A percentile compares a stretch with the other conserved stretches of the same genome.
Evolutionary conservation across 768 basidiomycete species (phyloP).

Genomic region (Mycena galericulata): DNA sequence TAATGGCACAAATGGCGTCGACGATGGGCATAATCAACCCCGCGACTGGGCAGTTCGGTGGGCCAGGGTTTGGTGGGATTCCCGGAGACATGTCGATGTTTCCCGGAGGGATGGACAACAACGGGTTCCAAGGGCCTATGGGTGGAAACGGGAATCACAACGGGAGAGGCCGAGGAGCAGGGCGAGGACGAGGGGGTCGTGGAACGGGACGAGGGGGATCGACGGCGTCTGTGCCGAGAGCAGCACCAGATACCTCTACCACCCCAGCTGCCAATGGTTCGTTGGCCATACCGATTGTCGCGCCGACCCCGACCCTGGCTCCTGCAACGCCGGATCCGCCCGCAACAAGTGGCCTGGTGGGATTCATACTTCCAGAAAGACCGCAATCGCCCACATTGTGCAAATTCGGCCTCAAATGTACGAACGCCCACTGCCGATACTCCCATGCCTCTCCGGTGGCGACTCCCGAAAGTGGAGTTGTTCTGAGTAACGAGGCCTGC

Average conservation of each 20-base stretch:
- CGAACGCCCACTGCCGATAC: constrained; percentile 88
- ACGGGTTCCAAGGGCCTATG: constrained; percentile 49
- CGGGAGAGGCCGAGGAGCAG: constrained; percentile 58
- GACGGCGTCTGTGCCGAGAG: constrained; percentile 42
- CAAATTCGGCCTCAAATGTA: constrained; percentile 93
- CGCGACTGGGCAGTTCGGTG: constrained; percentile 64
- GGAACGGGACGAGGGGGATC: constrained; percentile 62
- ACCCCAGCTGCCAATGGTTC: constrained; percentile 23
- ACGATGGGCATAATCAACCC: constrained; percentile 84
- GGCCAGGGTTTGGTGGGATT: constrained; percentile 64
- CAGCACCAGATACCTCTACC: constrained; percentile 23
- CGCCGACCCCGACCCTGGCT: constrained; percentile 41
- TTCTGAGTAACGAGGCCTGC: constrained; percentile 94
- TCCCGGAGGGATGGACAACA: constrained; percentile 53
- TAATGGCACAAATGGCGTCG: constrained; percentile 93
- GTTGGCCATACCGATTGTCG: constrained; percentile 44
- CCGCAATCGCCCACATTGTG: constrained; percentile 92
- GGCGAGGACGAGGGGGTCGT: constrained; percentile 63
- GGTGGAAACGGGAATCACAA: constrained; percentile 45
- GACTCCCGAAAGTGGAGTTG: constrained; percentile 93
- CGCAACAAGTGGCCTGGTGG: constrained; percentile 49
- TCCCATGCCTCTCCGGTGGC: constrained; percentile 98
- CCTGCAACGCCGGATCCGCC: constrained; percentile 37
- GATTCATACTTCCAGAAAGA: constrained; percentile 76
- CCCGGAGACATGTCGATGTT: constrained; percentile 67